These are phyloP conservation scores for Tubosaeta brunneosetosa DNA, from an alignment of 768 basidiomycete species.

Conservation along the genomic window DNA sequence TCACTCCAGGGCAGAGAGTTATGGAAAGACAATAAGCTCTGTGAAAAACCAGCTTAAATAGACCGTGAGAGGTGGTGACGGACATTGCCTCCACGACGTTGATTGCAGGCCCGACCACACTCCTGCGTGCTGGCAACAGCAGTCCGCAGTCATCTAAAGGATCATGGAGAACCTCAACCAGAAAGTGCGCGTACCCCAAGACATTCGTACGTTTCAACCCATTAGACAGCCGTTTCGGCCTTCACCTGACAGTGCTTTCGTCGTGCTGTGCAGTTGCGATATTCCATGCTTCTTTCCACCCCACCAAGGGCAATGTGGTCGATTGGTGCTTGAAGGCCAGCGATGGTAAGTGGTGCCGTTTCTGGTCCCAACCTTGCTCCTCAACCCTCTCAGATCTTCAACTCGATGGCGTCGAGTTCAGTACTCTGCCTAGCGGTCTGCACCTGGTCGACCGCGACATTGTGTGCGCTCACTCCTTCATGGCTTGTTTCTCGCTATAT, in stretches of 20 bases:
- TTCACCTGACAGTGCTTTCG: neutral
- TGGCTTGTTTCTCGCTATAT: neutral
- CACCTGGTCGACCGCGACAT: slow-evolving; percentile 77
- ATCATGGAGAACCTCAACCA: slow-evolving; percentile 30
- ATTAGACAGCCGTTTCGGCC: neutral
- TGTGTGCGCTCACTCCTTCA: slow-evolving; percentile 45
- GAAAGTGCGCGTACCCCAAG: slow-evolving; percentile 41
- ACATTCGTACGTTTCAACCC: slow-evolving; percentile 40
- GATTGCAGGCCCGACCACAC: slow-evolving; percentile 11
- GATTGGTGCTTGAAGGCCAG: slow-evolving; percentile 75
- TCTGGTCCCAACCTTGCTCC: neutral
- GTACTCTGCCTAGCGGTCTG: slow-evolving; percentile 73
- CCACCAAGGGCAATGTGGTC: slow-evolving; percentile 72
- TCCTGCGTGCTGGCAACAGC: slow-evolving; percentile 21
- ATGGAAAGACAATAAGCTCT: slow-evolving; percentile 8
- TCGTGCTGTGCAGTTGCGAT: slow-evolving; percentile 54
- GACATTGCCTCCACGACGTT: slow-evolving; percentile 24
- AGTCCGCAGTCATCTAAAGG: slow-evolving; percentile 14
- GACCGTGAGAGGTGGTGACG: slow-evolving; percentile 24
- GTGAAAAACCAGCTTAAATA: slow-evolving; percentile 15
- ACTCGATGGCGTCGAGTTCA: slow-evolving; percentile 74
- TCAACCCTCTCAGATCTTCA: slow-evolving; percentile 45
- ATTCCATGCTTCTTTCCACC: slow-evolving; percentile 82
- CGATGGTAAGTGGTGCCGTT: slow-evolving; percentile 44
- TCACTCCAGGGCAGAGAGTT: neutral